Base-by-base conservation (phyloP, 768 basidiomycete genomes). In the Pleurotus ostreatus region DNA sequence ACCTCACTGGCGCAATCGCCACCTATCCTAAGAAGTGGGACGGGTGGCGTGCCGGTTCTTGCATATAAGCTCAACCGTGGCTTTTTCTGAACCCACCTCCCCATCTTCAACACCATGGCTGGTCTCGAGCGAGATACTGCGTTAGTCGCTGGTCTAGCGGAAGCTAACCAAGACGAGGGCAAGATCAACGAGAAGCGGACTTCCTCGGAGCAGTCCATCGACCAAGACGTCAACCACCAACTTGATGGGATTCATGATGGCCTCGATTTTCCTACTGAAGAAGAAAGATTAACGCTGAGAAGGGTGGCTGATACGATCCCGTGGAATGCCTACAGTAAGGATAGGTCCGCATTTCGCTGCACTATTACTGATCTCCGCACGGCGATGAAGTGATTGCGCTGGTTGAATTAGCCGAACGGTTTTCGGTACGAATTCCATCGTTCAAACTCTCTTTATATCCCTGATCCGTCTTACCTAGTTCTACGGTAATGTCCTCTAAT, bases 391-490 rank as follows among this genome's bases (percentile, higher is more conserved):
- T 85, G 52, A 85, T 89, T 52, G 86, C 84, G 8, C 25, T 85
- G 30, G 75, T 88, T 26, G 87, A 89, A 66, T 68, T 88, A 41
- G 85, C 84, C 3, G 89, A 90, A 64, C 83, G 88, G 12, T 90
- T 90, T 70, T 89, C 88, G 40, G 81, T 83, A 59, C 47, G 77
- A 66, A 12, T 15, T 12, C 40, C 8, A 37, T 43, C 16, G 16
- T 6, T 18, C 3, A 8, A 25, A 39, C 18, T 18, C 34, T 53
- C n/a, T 37, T 54, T 25, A 12, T 40, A 4, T 52, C 5, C 47
- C 11, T 51, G 26, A 46, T 11, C 30, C 5, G 9, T 54, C 12
- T 1, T 55, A 13, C 41, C 23, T 45, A 76, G 73, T 78, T 73
- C 62, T 79, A 79, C 49, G 77, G 77, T 57, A 37, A 40, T 34